Evolutionary conservation across 1,284 basidiomycete genomes (phyloP), one percentile per base, ranked within the genome.

Genomic region (Taiwanofungus camphoratus): DNA sequence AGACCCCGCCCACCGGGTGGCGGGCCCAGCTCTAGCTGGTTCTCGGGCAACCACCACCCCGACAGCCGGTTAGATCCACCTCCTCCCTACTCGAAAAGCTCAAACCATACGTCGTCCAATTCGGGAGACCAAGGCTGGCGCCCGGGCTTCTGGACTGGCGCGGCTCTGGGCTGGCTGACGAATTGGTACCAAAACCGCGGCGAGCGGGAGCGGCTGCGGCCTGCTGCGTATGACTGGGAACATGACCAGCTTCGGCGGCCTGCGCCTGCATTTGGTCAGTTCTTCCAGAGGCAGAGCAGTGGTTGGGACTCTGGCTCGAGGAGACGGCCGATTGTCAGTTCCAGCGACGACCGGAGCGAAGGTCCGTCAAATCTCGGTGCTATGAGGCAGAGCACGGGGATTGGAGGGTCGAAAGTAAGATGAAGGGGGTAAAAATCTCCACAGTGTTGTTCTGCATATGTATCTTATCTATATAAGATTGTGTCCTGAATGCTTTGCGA

Each of bases 121-220:
- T 24, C 56, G 1, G 47, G 58, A 8, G 62, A 55, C 21, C 54
- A 55, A 42, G 69, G 50, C 36, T 79, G 78, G 68, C 61, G 68
- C 38, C 83, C 85, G 3, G 89, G 88, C 2, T 92, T 92, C 60
- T 91, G 82, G 85, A 82, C 81, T 0, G 90, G 91, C 12, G 74
- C 84, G 9, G 74, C 76, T 1, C 56, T 83, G 1, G 89, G 87
- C 5, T 82, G 80, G 29, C 59, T 83, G 0, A 83, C 78, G 0
- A 74, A 76, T 16, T 76, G 79, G 51, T 55, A 82, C 6, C 66
- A 71, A 57, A 79, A 76, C 51, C 63, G 70, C 19, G 53, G 56
- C 18, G 34, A 48, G 36, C 48, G 50, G 22, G 51, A 46, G 30
- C 49, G 38, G 36, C 29, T 52, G 45, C 48, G 49, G 33, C 48